phyloP scores from a whole-genome alignment of 2,329 filamentous ascomycete species.

The Beauveria sp. region DNA sequence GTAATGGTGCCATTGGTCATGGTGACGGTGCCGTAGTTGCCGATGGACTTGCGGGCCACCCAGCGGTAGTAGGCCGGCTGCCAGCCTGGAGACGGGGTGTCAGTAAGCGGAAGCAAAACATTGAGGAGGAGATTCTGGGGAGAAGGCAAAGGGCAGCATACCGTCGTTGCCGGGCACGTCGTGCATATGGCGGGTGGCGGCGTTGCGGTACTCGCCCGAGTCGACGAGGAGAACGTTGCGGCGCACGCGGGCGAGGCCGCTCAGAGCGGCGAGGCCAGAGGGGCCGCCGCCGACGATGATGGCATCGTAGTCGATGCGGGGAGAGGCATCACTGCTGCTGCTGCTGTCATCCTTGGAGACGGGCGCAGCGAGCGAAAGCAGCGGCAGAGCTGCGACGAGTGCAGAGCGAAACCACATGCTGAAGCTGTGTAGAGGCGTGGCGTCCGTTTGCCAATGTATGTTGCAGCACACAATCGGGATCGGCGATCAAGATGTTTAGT shows the following conservation, averaged over 20 bases:
- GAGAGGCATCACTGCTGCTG: background rate
- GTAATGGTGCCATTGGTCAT: constrained; percentile 47
- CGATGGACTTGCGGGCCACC: constrained; percentile 44
- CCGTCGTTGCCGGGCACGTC: constrained; percentile 55
- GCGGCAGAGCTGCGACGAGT: constrained; percentile 13
- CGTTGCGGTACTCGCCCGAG: constrained; percentile 51
- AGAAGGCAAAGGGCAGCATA: constrained; percentile 19
- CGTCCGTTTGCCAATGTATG: background rate
- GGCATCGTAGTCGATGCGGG: constrained; percentile 38
- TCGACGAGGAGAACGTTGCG: constrained; percentile 50
- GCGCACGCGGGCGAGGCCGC: constrained; percentile 50
- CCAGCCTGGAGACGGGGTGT: constrained; percentile 34
- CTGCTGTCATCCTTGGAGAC: background rate
- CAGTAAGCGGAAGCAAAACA: background rate
- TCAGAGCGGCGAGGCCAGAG: constrained; percentile 45
- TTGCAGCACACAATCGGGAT: background rate
- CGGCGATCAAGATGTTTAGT: too few species aligned
- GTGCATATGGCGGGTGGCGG: constrained; percentile 49
- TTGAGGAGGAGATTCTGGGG: background rate
- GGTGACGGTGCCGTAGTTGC: constrained; percentile 39
- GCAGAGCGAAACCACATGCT: constrained; percentile 2
- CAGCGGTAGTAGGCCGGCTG: constrained; percentile 47
- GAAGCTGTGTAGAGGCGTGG: background rate
- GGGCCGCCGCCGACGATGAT: constrained; percentile 52
- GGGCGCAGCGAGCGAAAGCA: constrained; percentile 14